A percentile compares a stretch with the other conserved stretches of the same genome.
Evolutionary conservation across 805 yeast species (phyloP).

Genomic region (Hanseniaspora taiwanica): DNA sequence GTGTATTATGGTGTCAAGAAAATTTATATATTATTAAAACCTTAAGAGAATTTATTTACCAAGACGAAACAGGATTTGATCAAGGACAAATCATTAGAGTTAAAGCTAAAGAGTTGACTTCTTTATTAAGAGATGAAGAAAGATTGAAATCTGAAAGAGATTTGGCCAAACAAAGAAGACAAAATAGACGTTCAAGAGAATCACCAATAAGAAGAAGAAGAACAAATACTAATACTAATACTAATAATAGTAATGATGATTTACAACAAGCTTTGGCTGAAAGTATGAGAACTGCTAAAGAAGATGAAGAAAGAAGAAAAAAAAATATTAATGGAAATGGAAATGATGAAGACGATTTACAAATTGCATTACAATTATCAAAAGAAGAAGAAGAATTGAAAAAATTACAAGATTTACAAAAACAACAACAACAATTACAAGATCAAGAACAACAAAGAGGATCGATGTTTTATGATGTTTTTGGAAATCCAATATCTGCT

Average conservation of each 20-base stretch:
- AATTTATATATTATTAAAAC: conserved; percentile 82
- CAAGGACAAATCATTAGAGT: conserved; percentile 82
- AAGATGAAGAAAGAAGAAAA: conserved; percentile 54
- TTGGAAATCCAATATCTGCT: conserved; percentile 25
- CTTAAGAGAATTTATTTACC: conserved; percentile 73
- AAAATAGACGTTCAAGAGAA: conserved; percentile 17
- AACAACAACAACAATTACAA: conserved; percentile 14
- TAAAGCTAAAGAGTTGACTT: conserved; percentile 78
- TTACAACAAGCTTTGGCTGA: conserved; percentile 69
- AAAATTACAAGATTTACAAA: conserved; percentile 18
- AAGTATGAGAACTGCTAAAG: conserved; percentile 70
- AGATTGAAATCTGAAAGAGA: conserved; percentile 60
- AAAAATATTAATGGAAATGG: conserved; percentile 9
- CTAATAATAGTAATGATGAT: too few relatives aligned
- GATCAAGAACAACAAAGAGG: conserved; percentile 12
- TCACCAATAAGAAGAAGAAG: too few relatives aligned
- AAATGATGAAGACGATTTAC: conserved; percentile 17
- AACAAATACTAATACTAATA: too few relatives aligned
- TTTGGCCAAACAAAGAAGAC: conserved; percentile 23
- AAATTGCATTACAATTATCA: conserved; percentile 19
- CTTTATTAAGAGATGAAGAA: conserved; percentile 71
- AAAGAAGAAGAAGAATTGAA: conserved; percentile 22
- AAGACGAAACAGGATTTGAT: conserved; percentile 66
- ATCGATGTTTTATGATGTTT: conserved; percentile 21
- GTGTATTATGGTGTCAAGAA: conserved; percentile 84